Conservation (phyloP, 805 yeast species). For the Tetrapisispora phaffii region DNA sequence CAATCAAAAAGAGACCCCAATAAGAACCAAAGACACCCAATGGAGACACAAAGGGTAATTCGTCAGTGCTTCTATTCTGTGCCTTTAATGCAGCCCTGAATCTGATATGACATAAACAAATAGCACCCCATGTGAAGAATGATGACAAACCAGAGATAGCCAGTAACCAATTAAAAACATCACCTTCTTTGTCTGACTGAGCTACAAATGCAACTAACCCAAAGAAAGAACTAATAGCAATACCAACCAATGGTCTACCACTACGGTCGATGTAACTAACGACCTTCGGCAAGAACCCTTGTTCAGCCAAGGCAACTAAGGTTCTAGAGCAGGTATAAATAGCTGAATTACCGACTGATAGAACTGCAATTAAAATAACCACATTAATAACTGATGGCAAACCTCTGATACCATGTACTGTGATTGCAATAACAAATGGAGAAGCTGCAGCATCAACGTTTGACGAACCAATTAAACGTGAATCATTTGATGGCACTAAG, state of each 20-base stretch:
- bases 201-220: constrained; percentile 53
- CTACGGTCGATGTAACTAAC: constrained; percentile 53
- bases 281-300: constrained; percentile 51
- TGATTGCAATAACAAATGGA: constrained; percentile 68
- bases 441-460: constrained; percentile 57
- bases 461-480: constrained; percentile 37
- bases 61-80: constrained; percentile 62
- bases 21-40: constrained; percentile 60
- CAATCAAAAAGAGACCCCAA: constrained; percentile 49
- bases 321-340: constrained; percentile 64
- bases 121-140: constrained; percentile 54
- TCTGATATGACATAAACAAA: constrained; percentile 50
- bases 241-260: constrained; percentile 59
- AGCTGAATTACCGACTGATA: constrained; percentile 67
- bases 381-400: constrained; percentile 59
- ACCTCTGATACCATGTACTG: constrained; percentile 52
- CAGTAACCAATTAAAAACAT: constrained; percentile 54
- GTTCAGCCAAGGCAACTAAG: constrained; percentile 50
- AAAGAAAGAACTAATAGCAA: constrained; percentile 39
- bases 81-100: constrained; percentile 52
- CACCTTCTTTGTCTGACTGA: constrained; percentile 42
- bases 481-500: constrained; percentile 38
- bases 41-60: constrained; percentile 57
- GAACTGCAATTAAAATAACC: constrained; percentile 54
- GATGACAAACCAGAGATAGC: constrained; percentile 57